Percentiles rank a stretch among this genome's conserved stretches.
Evolutionary conservation across 257 asterid genomes (phyloP).

Genomic region (Solanum neorickii): DNA sequence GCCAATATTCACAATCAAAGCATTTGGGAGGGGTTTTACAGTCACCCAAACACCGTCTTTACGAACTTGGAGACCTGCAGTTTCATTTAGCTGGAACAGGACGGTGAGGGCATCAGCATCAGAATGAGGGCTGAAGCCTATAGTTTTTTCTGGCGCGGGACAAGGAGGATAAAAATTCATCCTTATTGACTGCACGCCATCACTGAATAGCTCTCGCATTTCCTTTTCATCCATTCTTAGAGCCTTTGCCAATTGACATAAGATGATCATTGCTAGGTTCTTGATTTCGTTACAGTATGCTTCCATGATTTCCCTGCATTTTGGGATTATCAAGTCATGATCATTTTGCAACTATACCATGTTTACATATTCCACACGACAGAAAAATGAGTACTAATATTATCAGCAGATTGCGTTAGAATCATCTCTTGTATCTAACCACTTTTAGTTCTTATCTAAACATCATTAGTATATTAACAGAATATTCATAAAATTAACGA

Average conservation of each 20-base stretch:
- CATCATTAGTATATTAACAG: not conserved
- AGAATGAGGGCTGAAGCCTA: conserved; percentile 45
- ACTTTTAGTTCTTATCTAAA: not conserved
- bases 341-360: not conserved
- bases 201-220: conserved; percentile 13
- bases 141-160: conserved; percentile 33
- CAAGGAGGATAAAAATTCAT: conserved; percentile 54
- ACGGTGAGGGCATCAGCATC: conserved; percentile 40
- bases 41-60: no score
- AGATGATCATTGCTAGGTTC: conserved; percentile 20
- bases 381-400: not conserved
- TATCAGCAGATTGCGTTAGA: not conserved
- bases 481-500: not conserved
- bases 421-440: not conserved
- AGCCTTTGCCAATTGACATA: conserved; percentile 30
- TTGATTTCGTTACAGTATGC: conserved; percentile 23
- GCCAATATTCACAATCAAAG: no score
- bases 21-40: no score
- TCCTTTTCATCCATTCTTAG: conserved; percentile 29
- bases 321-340: not conserved
- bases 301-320: conserved; percentile 27
- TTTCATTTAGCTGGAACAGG: no score
- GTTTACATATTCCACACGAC: not conserved
- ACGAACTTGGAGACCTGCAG: no score
- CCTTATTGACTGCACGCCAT: conserved; percentile 39